Evolutionary conservation across 306 rosid genomes (phyloP).

Genomic region (Geum urbanum): DNA sequence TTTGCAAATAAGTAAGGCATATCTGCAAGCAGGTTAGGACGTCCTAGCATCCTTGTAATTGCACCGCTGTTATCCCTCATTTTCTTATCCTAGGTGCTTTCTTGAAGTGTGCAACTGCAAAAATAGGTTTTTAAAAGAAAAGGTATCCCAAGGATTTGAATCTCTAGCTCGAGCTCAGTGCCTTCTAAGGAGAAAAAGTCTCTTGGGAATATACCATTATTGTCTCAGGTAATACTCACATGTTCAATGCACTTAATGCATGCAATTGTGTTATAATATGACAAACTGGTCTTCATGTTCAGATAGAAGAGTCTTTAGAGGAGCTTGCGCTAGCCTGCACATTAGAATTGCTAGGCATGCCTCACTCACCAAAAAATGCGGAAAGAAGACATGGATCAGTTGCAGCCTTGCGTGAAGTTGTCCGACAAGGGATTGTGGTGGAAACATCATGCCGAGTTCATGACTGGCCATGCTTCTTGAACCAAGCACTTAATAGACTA

Average conservation of each 20-base stretch:
- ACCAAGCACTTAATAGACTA: conserved; percentile 73
- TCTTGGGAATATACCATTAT: conserved; percentile 62
- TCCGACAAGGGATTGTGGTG: conserved; percentile 92
- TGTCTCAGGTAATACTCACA: conserved; percentile 49
- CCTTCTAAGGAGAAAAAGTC: conserved; percentile 76
- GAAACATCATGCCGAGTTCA: conserved; percentile 80
- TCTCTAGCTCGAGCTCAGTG: conserved; percentile 93
- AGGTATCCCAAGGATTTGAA: conserved; percentile 88
- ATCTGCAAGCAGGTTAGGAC: too few relatives aligned
- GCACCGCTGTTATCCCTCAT: too few relatives aligned
- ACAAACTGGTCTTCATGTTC: conserved; percentile 29
- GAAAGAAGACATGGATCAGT: conserved; percentile 88
- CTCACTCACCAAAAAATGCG: conserved; percentile 60
- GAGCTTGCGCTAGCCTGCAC: conserved; percentile 99
- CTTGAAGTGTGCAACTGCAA: conserved; percentile 94
- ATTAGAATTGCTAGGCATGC: conserved; percentile 74
- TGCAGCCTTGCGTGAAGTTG: conserved; percentile 85
- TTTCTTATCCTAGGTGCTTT: conserved; percentile 59
- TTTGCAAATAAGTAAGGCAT: too few relatives aligned
- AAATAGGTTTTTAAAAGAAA: conserved; percentile 81
- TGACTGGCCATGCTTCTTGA: conserved; percentile 90
- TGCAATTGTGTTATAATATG: not conserved
- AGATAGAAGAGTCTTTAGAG: conserved; percentile 99
- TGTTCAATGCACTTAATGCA: not conserved
- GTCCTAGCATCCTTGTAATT: too few relatives aligned